These are phyloP conservation scores for Lentinula sp. DNA, from an alignment of 768 basidiomycete genomes.

Conservation along the genomic window DNA sequence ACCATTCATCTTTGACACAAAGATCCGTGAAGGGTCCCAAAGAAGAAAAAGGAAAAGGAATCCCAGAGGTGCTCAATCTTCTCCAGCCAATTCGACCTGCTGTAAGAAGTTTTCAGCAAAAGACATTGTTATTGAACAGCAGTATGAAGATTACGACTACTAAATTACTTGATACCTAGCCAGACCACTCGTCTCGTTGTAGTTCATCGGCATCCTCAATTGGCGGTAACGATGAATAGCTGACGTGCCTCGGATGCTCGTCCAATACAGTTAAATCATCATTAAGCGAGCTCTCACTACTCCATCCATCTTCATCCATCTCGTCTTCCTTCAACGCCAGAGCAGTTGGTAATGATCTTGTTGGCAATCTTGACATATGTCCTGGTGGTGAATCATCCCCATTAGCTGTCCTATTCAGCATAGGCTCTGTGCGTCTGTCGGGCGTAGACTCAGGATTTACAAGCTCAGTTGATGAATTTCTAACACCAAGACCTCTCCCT, in stretches of 20 bases:
- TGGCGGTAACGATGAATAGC: not conserved
- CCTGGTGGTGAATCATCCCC: conserved; percentile 15
- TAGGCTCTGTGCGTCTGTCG: conserved; percentile 1
- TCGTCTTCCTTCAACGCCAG: conserved; percentile 22
- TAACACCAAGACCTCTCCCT: conserved; percentile 22
- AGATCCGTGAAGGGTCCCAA: too few relatives aligned
- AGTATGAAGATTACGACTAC: not conserved
- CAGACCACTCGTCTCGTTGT: conserved; percentile 3
- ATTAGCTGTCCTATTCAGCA: not conserved
- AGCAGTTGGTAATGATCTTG: conserved; percentile 36
- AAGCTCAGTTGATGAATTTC: not conserved
- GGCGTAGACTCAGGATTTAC: not conserved
- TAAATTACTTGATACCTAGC: not conserved
- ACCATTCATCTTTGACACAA: too few relatives aligned
- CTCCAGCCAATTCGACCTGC: too few relatives aligned
- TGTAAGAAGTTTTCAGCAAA: too few relatives aligned
- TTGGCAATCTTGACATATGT: conserved; percentile 37
- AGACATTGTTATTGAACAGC: too few relatives aligned
- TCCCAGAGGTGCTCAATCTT: too few relatives aligned
- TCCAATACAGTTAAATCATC: conserved; percentile 23
- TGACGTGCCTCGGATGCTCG: conserved; percentile 4
- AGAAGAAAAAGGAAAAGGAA: too few relatives aligned
- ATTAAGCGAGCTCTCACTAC: conserved; percentile 57
- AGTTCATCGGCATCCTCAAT: not conserved
- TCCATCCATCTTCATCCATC: conserved; percentile 37